Evolutionary conservation across 2,329 filamentous ascomycete genomes (phyloP).

Genomic region (Aureobasidium sp.): DNA sequence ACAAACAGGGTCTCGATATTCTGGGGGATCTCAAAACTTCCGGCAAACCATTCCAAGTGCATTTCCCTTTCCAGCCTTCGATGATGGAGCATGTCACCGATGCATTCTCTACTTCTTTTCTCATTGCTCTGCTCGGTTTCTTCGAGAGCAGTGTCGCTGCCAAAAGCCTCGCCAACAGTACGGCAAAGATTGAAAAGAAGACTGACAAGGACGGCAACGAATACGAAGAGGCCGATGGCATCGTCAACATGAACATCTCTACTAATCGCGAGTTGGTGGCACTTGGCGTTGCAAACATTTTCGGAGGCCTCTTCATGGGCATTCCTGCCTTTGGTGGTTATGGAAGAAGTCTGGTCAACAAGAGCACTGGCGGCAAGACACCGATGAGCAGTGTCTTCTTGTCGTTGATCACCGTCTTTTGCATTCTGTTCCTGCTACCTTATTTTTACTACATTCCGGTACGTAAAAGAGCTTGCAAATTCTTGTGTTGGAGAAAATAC

Average conservation of each 20-base stretch:
- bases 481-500: no score
- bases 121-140: conserved; percentile 93
- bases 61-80: conserved; percentile 72
- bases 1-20: conserved; percentile 70
- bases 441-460: conserved; percentile 96
- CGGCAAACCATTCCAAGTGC: conserved; percentile 68
- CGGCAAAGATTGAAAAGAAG: conserved; percentile 44
- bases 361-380: conserved; percentile 81
- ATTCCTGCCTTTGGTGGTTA: conserved; percentile 94
- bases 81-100: conserved; percentile 78
- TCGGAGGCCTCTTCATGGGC: conserved; percentile 86
- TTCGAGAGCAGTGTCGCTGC: conserved; percentile 96
- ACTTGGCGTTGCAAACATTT: conserved; percentile 80
- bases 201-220: conserved; percentile 32
- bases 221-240: conserved; percentile 40
- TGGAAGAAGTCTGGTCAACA: conserved; percentile 90
- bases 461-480: conserved; percentile 37
- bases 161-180: conserved; percentile 68
- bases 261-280: conserved; percentile 91
- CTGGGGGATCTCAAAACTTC: conserved; percentile 74
- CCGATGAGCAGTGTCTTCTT: conserved; percentile 90
- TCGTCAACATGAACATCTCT: conserved; percentile 75
- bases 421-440: conserved; percentile 73
- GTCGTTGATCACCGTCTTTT: conserved; percentile 72
- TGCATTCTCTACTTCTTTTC: conserved; percentile 82